Conservation (phyloP, 2,329 filamentous ascomycete genomes). For the Hypoxylon sp. region DNA sequence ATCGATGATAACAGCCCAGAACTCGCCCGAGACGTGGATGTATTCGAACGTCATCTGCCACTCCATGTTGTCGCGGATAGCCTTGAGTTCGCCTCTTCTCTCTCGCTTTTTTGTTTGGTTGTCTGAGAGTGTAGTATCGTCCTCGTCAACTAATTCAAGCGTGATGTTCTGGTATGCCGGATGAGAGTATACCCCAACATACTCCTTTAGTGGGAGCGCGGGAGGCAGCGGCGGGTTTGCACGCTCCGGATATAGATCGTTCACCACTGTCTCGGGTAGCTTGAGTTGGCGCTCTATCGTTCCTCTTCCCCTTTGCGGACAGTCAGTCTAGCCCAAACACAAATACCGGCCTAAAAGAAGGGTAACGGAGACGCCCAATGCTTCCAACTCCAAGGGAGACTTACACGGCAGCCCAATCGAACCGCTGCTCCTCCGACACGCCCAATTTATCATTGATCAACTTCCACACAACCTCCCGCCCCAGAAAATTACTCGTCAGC, state of each 20-base stretch:
- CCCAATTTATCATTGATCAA: conserved; percentile 58
- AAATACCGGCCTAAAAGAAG: background rate
- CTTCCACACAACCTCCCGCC: conserved; percentile 54
- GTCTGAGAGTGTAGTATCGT: background rate
- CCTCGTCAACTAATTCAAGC: conserved; percentile 37
- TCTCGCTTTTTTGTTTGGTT: background rate
- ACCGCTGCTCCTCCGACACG: conserved; percentile 52
- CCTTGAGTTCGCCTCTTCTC: conserved; percentile 41
- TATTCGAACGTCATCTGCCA: conserved; percentile 54
- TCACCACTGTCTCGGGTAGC: conserved; percentile 52
- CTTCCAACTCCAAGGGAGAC: conserved; percentile 25
- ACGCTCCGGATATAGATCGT: conserved; percentile 56
- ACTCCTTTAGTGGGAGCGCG: conserved; percentile 53
- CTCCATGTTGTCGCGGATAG: conserved; percentile 49
- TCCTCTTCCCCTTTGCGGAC: conserved; percentile 33
- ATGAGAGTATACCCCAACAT: conserved; percentile 61
- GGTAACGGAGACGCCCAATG: conserved; percentile 17
- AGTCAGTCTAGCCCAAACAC: background rate
- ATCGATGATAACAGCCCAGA: conserved; percentile 53
- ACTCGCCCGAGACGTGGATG: conserved; percentile 55
- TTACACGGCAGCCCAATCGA: conserved; percentile 55
- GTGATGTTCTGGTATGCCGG: conserved; percentile 58
- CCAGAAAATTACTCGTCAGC: conserved; percentile 55
- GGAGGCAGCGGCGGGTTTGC: conserved; percentile 54
- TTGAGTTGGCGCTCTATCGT: conserved; percentile 36